Conservation (phyloP, 169 alveolate species). For the Toxoplasma gondii region DNA sequence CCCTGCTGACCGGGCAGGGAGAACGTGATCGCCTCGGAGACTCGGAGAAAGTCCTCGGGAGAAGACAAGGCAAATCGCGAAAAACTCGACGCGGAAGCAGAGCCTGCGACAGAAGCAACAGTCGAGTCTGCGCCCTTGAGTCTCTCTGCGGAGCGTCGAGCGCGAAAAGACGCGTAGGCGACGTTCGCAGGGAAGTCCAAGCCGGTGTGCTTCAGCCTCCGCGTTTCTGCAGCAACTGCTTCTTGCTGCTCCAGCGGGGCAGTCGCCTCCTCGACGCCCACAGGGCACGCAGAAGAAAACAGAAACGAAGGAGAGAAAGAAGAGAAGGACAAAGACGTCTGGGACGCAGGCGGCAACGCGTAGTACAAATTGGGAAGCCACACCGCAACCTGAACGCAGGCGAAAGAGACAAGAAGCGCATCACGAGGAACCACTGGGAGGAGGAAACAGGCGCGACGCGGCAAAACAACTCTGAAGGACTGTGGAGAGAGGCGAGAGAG, state of each 20-base stretch:
- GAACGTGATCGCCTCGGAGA: neutral
- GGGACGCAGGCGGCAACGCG: neutral
- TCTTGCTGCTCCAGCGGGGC: constrained; percentile 9
- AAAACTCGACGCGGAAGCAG: too few relatives aligned
- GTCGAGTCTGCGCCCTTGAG: neutral
- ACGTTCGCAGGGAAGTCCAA: neutral
- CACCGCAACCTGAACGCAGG: constrained; percentile 52
- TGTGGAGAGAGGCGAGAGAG: too few relatives aligned
- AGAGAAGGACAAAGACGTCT: neutral
- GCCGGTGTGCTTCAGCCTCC: neutral
- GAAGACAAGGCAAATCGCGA: neutral
- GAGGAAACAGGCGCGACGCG: too few relatives aligned
- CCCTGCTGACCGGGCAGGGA: neutral
- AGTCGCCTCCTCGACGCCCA: neutral
- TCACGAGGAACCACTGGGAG: neutral
- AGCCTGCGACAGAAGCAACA: neutral
- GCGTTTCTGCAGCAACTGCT: neutral
- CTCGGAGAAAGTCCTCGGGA: neutral
- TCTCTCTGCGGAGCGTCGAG: neutral
- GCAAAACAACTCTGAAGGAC: too few relatives aligned
- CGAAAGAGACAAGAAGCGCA: neutral
- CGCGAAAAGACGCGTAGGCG: neutral
- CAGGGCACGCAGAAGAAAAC: neutral
- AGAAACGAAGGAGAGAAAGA: neutral
- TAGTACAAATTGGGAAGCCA: constrained; percentile 58